Evolutionary conservation across 1,284 basidiomycete species (phyloP).

Genomic region (Cryptococcus neoformans): DNA sequence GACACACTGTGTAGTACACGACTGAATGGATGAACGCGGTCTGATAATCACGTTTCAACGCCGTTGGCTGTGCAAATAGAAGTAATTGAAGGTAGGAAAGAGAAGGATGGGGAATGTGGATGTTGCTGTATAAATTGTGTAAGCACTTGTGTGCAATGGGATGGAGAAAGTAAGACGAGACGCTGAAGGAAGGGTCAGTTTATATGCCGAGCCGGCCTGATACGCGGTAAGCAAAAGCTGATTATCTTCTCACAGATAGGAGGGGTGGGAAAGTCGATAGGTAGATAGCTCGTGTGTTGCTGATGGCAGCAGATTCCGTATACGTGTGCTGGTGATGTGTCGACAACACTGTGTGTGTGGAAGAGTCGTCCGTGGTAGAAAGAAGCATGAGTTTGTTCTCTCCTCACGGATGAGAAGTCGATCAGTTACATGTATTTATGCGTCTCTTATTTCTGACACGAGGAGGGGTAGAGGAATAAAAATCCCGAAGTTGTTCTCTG

Average conservation of each 20-base stretch:
- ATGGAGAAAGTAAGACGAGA: not conserved
- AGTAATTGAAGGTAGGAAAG: too few relatives aligned
- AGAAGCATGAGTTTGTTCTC: too few relatives aligned
- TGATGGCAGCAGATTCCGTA: not conserved
- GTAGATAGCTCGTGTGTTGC: not conserved
- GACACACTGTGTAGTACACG: conserved; percentile 3
- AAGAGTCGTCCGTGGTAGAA: not conserved
- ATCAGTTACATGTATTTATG: not conserved
- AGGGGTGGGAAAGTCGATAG: too few relatives aligned
- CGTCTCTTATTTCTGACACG: not conserved
- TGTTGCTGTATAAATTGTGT: not conserved
- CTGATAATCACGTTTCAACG: conserved; percentile 13
- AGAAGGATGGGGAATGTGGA: too few relatives aligned
- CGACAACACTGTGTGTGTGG: not conserved
- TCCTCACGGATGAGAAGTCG: not conserved
- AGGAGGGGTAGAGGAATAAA: not conserved
- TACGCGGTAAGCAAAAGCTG: not conserved
- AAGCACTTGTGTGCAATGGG: conserved; percentile 1
- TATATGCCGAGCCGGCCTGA: not conserved
- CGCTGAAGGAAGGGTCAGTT: not conserved
- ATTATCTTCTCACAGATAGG: too few relatives aligned
- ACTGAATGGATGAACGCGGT: conserved; percentile 6
- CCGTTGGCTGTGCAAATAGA: not conserved
- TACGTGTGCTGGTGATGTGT: conserved; percentile 3
- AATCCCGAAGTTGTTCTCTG: too few relatives aligned